Evolutionary conservation across 169 alveolate genomes (phyloP).

Genomic region (Plasmodium vivax): DNA sequence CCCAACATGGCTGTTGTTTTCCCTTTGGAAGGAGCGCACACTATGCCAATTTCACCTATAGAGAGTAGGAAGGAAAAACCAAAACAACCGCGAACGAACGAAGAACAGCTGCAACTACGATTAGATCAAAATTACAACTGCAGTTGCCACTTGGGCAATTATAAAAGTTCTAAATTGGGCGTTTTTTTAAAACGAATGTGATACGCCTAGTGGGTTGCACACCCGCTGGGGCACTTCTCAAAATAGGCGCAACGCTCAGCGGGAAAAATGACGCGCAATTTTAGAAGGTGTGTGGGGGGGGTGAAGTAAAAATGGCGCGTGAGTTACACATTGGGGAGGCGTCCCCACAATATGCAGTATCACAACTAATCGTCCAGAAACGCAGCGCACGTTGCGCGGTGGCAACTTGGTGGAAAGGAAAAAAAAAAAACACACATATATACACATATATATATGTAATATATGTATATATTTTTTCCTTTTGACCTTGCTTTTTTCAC

Average conservation of each 20-base stretch:
- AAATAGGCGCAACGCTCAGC: background rate
- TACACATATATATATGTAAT: no score
- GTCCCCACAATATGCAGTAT: background rate
- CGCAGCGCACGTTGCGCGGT: background rate
- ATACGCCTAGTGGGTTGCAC: background rate
- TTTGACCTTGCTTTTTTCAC: background rate
- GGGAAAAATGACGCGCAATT: background rate
- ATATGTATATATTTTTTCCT: background rate
- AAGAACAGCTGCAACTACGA: background rate
- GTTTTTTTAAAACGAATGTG: background rate
- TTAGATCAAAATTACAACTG: no score
- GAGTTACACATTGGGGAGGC: background rate
- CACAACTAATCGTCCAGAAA: background rate
- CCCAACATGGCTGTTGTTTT: background rate
- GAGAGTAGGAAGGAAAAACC: background rate
- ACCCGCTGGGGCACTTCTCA: background rate
- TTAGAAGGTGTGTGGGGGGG: background rate
- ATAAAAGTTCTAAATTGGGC: background rate
- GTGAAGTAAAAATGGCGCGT: background rate
- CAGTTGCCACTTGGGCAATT: background rate
- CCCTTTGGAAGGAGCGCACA: background rate
- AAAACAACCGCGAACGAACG: background rate
- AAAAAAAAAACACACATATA: background rate
- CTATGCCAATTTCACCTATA: background rate
- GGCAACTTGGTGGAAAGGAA: background rate